Evolutionary conservation across 352 stramenopile genomes (phyloP), one percentile per base, ranked within the genome.

Genomic region (Phytophthora ohioensis): DNA sequence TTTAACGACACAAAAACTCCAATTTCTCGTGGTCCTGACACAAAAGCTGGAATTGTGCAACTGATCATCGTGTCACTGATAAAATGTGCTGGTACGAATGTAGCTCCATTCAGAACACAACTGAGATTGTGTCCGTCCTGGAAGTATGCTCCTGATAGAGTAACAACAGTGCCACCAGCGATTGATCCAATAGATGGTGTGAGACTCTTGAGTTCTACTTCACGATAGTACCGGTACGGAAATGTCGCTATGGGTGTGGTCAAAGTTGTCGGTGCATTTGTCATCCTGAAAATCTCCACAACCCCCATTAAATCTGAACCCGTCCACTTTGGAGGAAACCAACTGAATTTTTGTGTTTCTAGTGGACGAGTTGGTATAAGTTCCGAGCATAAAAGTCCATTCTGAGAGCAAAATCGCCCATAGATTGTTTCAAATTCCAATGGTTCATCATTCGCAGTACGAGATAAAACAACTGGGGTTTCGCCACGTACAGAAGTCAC

Each of bases 1-100:
- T 85, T 82, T 4, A 85, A 57, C 4, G 68, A 77, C 8, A 82
- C 64, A n/a, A 67, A 73, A 10, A 82, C 48, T 15, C 34, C 34
- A 42, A 82, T 46, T 21, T 63, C 60, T 35, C 48, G 60, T 7
- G 56, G 17, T n/a, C 63, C 60, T 0, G 53, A 68, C 4, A 45
- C 36, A 58, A 63, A 67, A 36, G 65, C 43, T 6, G 76, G 76
- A 5, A 75, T 68, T 41, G 17, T 63, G 27, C 73, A 83, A 11
- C 58, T 64, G n/a, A 84, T 47, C 57, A 75, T 76, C 2, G 64
- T 51, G 7, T 76, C 56, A 57, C 39, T 76, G 35, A 81, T 61
- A 42, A 82, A 81, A 31, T 70, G 30, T 9, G 71, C 75, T 35
- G 17, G 51, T 2, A 74, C 42, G 38, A 80, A 75, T 0, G 41